phyloP scores from a whole-genome alignment of 2,329 filamentous ascomycete genomes.

The Beauveria bassiana region DNA sequence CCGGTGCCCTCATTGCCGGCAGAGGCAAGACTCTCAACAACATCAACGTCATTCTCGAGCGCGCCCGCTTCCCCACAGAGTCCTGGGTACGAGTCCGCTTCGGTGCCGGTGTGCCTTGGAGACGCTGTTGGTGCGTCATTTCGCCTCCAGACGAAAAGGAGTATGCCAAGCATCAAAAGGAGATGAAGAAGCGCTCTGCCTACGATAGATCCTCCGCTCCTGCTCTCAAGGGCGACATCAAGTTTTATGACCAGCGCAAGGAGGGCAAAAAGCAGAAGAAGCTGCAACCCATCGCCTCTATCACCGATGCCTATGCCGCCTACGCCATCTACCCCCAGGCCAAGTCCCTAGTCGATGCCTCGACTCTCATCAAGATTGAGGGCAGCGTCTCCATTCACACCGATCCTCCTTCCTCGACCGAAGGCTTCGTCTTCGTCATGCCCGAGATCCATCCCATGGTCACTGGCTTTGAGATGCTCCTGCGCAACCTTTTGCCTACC shows the following conservation, averaged over 20 bases:
- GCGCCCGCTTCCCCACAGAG: constrained; percentile 66
- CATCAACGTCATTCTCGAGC: constrained; percentile 82
- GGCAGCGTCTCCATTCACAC: constrained; percentile 84
- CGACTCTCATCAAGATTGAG: constrained; percentile 89
- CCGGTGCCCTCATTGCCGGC: constrained; percentile 87
- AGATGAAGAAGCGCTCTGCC: constrained; percentile 69
- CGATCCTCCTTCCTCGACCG: constrained; percentile 65
- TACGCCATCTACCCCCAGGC: constrained; percentile 95
- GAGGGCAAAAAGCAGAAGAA: constrained; percentile 85
- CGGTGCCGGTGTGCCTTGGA: constrained; percentile 91
- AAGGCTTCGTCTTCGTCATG: constrained; percentile 98
- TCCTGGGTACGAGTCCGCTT: constrained; percentile 96
- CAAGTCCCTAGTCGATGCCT: constrained; percentile 88
- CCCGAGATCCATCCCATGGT: constrained; percentile 89
- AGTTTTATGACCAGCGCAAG: constrained; percentile 79
- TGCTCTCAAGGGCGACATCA: constrained; percentile 77
- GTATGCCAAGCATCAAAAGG: constrained; percentile 73
- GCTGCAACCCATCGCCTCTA: constrained; percentile 78
- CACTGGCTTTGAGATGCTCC: constrained; percentile 89
- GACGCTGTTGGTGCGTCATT: constrained; percentile 94
- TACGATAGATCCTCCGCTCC: constrained; percentile 67
- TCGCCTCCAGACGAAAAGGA: constrained; percentile 92
- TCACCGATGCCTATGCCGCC: constrained; percentile 82
- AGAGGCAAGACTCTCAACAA: constrained; percentile 87
- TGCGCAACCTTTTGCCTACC: constrained; percentile 85